phyloP scores from a whole-genome alignment of 2,329 filamentous ascomycete genomes.

The Pseudogymnoascus sp. region DNA sequence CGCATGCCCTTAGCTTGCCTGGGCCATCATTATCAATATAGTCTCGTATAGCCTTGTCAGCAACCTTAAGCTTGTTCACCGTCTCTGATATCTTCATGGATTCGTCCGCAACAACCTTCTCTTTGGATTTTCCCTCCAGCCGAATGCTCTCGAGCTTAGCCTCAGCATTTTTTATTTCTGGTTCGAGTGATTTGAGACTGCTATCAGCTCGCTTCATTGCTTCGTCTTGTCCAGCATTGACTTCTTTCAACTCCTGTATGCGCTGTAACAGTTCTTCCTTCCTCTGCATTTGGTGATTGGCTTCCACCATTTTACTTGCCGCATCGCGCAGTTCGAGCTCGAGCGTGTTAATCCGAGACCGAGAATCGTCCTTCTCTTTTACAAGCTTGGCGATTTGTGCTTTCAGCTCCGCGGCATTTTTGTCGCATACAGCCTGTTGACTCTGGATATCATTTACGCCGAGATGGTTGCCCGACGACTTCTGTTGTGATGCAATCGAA shows the following conservation, averaged over 20 bases:
- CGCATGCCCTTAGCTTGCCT: constrained; percentile 59
- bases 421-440: constrained; percentile 57
- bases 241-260: constrained; percentile 63
- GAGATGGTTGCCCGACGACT: constrained; percentile 50
- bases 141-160: constrained; percentile 69
- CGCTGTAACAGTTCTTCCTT: constrained; percentile 63
- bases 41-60: constrained; percentile 68
- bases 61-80: constrained; percentile 65
- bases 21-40: constrained; percentile 73
- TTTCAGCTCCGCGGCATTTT: constrained; percentile 59
- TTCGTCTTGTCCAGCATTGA: constrained; percentile 60
- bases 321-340: constrained; percentile 73
- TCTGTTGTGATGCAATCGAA: constrained; percentile 67
- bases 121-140: constrained; percentile 60
- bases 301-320: constrained; percentile 61
- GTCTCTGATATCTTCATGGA: constrained; percentile 65
- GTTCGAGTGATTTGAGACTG: constrained; percentile 66
- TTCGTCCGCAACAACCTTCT: constrained; percentile 63
- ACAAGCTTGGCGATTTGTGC: constrained; percentile 56
- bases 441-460: constrained; percentile 80
- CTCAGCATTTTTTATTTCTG: constrained; percentile 67
- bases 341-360: constrained; percentile 57
- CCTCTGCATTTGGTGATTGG: constrained; percentile 70
- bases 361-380: constrained; percentile 62
- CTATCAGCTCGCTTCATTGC: constrained; percentile 60